phyloP scores from a whole-genome alignment of 306 rosid species.

The Mimosa bimucronata region DNA sequence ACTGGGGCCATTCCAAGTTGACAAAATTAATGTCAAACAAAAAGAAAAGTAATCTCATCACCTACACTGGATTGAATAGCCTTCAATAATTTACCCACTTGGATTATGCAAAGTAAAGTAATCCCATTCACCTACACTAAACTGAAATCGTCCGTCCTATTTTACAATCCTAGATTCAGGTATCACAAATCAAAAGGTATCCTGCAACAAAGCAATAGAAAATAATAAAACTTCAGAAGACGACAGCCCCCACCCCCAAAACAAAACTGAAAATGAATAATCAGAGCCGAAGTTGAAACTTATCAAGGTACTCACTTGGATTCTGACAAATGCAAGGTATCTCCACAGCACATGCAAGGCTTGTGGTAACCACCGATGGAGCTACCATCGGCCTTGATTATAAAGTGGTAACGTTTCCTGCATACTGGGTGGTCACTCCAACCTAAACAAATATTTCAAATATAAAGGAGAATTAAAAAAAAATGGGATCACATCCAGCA shows the following conservation, averaged over 20 bases:
- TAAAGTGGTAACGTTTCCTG: conserved; percentile 89
- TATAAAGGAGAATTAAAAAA: conserved; percentile 14
- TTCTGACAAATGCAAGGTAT: conserved; percentile 86
- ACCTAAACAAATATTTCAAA: conserved; percentile 52
- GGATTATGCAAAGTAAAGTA: neutral
- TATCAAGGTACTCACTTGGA: conserved; percentile 79
- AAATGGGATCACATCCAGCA: conserved; percentile 21
- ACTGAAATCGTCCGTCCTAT: conserved; percentile 17
- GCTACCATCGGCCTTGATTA: conserved; percentile 86
- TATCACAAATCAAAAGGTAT: neutral
- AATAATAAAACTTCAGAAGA: conserved; percentile 5
- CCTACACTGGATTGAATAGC: neutral
- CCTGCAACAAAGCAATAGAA: conserved; percentile 18
- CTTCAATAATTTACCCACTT: neutral
- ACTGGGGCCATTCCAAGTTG: conserved; percentile 1
- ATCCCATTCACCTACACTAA: conserved; percentile 11
- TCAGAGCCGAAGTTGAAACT: conserved; percentile 7
- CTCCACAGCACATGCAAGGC: conserved; percentile 98
- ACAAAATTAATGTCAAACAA: neutral
- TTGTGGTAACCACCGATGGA: conserved; percentile 95
- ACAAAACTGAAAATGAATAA: neutral
- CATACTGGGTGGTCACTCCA: conserved; percentile 99
- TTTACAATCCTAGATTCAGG: neutral
- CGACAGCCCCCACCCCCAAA: neutral
- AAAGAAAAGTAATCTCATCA: neutral